Base-by-base conservation (phyloP, 306 rosid genomes). In the Quillaja saponaria region DNA sequence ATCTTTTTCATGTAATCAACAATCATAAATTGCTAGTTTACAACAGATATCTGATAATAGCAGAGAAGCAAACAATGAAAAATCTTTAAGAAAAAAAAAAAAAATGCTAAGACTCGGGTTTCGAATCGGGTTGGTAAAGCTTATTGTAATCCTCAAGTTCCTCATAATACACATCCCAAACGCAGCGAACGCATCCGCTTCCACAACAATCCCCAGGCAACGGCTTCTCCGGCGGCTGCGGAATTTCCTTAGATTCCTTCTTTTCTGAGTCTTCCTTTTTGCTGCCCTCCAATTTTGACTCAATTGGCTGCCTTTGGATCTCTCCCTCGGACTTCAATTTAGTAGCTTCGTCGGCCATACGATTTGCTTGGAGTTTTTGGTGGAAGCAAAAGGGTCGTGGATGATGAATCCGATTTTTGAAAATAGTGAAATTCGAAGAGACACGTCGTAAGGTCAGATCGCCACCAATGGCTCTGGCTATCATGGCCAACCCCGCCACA, bases 141-240 rank as follows among this genome's bases (percentile, higher is more conserved):
- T 76, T 92, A 67, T 82, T 57, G 50, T 84, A 88, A 12, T 67
- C 83, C 25, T 92, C 98, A 37, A 92, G 87, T 74, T 92, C 96
- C 13, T 92, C 96, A 34, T 92, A 86, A 68, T 88, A 92, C 0
- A 82, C 12, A 25, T 92, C 96, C 96, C 98, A 92, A 13, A 92
- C 90, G 76, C 98, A 88, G 1, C 88, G 81, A n/a, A 88, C 90
- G 72, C 98, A 92, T 3, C 96, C 96, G 70, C 90, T 88, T 21
- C 95, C 95, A 55, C 98, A 92, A 52, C 95, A 92, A 78, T 88
- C 98, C 5, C 84, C 96, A 5, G 88, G 81, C 44, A 82, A 76
- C 19, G 96, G 97, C 77, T 88, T 91, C 80, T 85, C 90, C 70
- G 91, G 97, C 44, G 94, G 92, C 47, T 82, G 91, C 5, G 82